These are phyloP conservation scores for Mycena belliarum DNA, from an alignment of 768 basidiomycete species.

Conservation along the genomic window DNA sequence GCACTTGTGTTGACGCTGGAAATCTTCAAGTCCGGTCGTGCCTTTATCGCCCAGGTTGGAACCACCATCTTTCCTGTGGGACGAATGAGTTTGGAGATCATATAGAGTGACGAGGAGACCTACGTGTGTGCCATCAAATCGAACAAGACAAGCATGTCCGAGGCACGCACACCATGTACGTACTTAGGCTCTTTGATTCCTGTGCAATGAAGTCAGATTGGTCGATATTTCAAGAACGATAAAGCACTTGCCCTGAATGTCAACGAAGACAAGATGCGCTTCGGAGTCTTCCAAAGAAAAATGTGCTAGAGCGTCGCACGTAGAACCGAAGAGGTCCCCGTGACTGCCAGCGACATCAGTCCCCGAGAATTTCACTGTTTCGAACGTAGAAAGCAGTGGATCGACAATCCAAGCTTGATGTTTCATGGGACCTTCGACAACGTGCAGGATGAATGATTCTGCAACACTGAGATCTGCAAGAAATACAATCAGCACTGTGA, in stretches of 20 bases:
- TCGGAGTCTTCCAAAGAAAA: not conserved
- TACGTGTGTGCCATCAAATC: not conserved
- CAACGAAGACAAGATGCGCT: not conserved
- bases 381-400: not conserved
- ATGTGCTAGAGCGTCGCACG: conserved; percentile 1
- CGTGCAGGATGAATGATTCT: not conserved
- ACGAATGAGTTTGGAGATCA: too few species aligned
- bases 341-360: not conserved
- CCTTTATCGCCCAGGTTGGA: not conserved
- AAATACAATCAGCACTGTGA: too few species aligned
- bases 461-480: too few species aligned
- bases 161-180: not conserved
- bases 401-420: conserved; percentile 1
- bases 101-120: not conserved
- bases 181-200: not conserved
- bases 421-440: not conserved
- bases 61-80: too few species aligned
- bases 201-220: too few species aligned
- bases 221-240: too few species aligned
- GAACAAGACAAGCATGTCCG: not conserved
- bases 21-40: not conserved
- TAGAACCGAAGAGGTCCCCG: not conserved
- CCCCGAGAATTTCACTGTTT: not conserved
- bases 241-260: not conserved
- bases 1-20: not conserved